These are phyloP conservation scores for Didymellaceae sp. DNA, from an alignment of 2,329 filamentous ascomycete species.

Conservation along the genomic window DNA sequence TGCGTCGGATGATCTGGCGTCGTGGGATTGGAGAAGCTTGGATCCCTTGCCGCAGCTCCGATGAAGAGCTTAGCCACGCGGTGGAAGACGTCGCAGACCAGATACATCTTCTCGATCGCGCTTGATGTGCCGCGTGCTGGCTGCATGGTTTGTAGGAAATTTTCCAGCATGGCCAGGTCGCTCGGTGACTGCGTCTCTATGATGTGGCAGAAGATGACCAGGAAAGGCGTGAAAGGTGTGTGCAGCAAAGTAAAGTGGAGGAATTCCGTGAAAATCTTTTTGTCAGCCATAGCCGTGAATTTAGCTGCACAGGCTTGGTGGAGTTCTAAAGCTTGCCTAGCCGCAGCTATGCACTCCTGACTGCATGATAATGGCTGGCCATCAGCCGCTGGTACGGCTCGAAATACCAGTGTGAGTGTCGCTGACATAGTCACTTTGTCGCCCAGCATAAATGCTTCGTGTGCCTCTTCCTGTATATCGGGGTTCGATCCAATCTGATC, in stretches of 20 bases:
- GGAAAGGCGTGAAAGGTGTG: slow-evolving; percentile 27
- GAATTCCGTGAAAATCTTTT: slow-evolving; percentile 35
- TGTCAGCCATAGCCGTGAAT: slow-evolving; percentile 11
- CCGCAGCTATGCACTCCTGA: slow-evolving; percentile 38
- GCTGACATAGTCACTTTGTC: slow-evolving; percentile 48
- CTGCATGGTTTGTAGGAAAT: slow-evolving; percentile 12
- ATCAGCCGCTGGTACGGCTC: slow-evolving; percentile 33
- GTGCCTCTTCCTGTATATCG: slow-evolving; percentile 36
- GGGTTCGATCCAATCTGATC: slow-evolving; percentile 4
- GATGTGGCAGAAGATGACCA: slow-evolving; percentile 45
- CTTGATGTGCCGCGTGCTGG: slow-evolving; percentile 15
- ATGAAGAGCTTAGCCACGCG: slow-evolving; percentile 18
- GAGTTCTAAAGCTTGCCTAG: slow-evolving; percentile 44
- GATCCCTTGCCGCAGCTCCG: slow-evolving; percentile 6
- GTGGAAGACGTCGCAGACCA: slow-evolving; percentile 18
- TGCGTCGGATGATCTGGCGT: slow-evolving; percentile 8
- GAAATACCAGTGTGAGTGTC: slow-evolving; percentile 44
- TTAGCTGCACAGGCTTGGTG: slow-evolving; percentile 32
- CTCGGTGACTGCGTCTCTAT: slow-evolving; percentile 39
- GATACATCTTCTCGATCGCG: slow-evolving; percentile 18
- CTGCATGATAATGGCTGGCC: slow-evolving; percentile 25
- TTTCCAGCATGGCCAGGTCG: slow-evolving; percentile 11
- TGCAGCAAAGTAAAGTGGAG: slow-evolving; percentile 29
- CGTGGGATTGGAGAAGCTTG: slow-evolving; percentile 8
- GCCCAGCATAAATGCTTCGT: slow-evolving; percentile 30